Conservation (phyloP, 1,139 yeast genomes). For the Geotrichum cucujoidarum region DNA sequence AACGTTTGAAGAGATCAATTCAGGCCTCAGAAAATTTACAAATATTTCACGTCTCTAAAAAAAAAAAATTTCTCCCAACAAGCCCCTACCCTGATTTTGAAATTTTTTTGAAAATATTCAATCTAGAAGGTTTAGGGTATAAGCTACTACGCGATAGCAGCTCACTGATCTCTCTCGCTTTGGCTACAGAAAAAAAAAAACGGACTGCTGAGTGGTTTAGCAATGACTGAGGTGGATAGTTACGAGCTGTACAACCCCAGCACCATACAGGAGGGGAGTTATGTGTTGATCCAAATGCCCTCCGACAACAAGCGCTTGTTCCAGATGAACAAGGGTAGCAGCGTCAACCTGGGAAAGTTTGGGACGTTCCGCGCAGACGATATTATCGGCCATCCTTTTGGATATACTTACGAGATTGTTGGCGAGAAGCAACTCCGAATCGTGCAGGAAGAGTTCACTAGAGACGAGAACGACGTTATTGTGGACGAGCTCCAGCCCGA, state of each 20-base stretch:
- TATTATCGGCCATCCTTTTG: slow-evolving; percentile 75
- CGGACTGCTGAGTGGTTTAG: no score
- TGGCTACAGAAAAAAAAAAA: no score
- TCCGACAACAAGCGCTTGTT: slow-evolving; percentile 73
- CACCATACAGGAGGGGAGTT: slow-evolving; percentile 22
- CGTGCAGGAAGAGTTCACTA: slow-evolving; percentile 29
- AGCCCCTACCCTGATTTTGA: slow-evolving; percentile 11
- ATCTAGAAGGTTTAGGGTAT: neutral
- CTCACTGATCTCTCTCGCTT: no score
- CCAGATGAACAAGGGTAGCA: slow-evolving; percentile 54
- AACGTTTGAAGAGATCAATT: slow-evolving; percentile 1
- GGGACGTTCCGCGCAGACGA: slow-evolving; percentile 76
- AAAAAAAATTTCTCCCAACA: slow-evolving; percentile 12
- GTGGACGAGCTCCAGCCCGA: slow-evolving; percentile 34
- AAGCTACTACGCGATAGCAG: no score
- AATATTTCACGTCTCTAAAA: neutral
- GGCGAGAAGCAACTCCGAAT: slow-evolving; percentile 35
- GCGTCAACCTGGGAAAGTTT: slow-evolving; percentile 82
- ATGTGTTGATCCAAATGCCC: slow-evolving; percentile 71
- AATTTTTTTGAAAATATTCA: neutral
- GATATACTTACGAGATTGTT: slow-evolving; percentile 81
- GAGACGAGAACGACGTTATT: slow-evolving; percentile 16
- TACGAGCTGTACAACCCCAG: slow-evolving; percentile 15
- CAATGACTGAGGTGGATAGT: neutral
- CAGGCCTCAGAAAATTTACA: neutral